These are phyloP conservation scores for Fraxinus excelsior DNA, from an alignment of 257 asterid genomes.

Conservation along the genomic window DNA sequence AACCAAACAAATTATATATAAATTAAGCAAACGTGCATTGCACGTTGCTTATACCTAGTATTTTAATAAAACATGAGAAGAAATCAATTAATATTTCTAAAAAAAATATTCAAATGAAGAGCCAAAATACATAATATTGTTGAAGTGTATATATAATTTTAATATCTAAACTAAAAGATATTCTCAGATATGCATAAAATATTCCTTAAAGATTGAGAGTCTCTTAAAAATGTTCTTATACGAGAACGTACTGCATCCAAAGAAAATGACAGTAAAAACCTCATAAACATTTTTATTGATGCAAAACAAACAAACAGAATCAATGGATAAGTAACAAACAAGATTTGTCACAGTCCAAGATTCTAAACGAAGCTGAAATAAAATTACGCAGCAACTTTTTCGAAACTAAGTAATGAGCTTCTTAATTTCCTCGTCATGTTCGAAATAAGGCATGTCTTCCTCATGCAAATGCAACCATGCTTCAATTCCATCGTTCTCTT, in stretches of 20 bases:
- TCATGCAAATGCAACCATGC: constrained; percentile 41
- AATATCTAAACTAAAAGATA: no score
- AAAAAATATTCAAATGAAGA: no score
- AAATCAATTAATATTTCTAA: no score
- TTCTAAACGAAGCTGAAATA: neutral
- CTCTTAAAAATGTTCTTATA: no score
- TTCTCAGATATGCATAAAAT: no score
- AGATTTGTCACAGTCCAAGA: neutral
- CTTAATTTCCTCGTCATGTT: constrained; percentile 9
- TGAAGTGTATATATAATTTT: no score
- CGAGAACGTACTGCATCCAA: neutral
- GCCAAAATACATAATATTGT: no score
- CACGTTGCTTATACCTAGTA: no score
- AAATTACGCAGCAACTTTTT: neutral
- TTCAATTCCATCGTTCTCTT: constrained; percentile 38
- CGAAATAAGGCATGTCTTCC: constrained; percentile 24
- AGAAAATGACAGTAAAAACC: neutral
- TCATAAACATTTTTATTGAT: neutral
- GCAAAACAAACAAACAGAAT: neutral
- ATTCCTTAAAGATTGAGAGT: no score
- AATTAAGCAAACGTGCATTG: no score
- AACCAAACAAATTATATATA: no score
- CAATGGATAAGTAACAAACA: neutral
- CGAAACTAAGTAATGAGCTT: neutral
- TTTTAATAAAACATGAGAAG: no score